These are phyloP conservation scores for Neofusicoccum sp. DNA, from an alignment of 2,329 filamentous ascomycete genomes.

Conservation along the genomic window DNA sequence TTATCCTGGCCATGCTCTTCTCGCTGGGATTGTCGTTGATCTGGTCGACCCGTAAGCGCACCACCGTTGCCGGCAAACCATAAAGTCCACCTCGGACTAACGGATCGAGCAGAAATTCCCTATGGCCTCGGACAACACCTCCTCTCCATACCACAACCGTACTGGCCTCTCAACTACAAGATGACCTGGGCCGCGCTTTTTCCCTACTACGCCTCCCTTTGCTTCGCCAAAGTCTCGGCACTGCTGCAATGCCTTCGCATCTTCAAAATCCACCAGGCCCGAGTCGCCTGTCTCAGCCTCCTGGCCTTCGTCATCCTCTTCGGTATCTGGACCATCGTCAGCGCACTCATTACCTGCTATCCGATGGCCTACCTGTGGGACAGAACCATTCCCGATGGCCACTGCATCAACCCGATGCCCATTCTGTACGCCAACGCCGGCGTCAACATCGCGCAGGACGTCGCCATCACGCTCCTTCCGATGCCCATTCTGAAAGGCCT, in stretches of 20 bases:
- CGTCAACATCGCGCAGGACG: constrained; percentile 16
- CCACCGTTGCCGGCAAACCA: not conserved
- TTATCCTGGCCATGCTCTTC: not conserved
- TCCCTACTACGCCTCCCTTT: constrained; percentile 16
- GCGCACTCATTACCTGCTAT: constrained; percentile 12
- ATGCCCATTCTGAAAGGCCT: constrained; percentile 2
- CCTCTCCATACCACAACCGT: not conserved
- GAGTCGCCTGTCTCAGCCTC: not conserved
- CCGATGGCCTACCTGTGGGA: constrained; percentile 5
- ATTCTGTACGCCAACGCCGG: constrained; percentile 12
- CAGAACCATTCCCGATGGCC: not conserved
- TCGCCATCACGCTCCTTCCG: constrained; percentile 6
- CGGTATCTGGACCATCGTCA: constrained; percentile 1
- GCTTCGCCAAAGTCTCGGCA: constrained; percentile 18
- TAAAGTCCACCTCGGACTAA: not conserved
- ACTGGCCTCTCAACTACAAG: not conserved
- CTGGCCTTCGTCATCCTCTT: constrained; percentile 8
- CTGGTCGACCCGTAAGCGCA: not conserved
- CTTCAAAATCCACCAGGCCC: constrained; percentile 9
- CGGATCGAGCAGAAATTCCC: not conserved
- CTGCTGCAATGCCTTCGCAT: constrained; percentile 18
- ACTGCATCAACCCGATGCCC: constrained; percentile 5
- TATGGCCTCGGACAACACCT: constrained; percentile 10
- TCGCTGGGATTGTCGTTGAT: not conserved
- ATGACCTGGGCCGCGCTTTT: constrained; percentile 5